Conservation (phyloP, 139 green algal genomes). For the Picocystis salinarum region DNA sequence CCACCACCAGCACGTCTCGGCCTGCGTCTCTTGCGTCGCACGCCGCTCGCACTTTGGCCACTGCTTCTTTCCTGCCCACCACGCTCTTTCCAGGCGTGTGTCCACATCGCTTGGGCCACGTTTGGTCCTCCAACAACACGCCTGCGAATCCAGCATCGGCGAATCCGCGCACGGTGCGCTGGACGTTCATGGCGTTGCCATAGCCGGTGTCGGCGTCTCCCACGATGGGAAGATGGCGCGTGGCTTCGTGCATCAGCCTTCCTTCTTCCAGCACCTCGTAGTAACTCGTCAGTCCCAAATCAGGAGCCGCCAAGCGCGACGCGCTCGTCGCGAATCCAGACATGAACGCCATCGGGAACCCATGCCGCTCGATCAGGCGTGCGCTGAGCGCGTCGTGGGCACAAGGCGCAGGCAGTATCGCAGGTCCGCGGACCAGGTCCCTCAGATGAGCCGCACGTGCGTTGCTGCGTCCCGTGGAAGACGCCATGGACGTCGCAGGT, state of each 20-base stretch:
- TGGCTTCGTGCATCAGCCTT: conserved; percentile 50
- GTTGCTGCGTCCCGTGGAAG: too few species aligned
- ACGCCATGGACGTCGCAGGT: too few species aligned
- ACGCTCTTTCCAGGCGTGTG: conserved; percentile 72
- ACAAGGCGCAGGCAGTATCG: conserved; percentile 16
- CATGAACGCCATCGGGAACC: conserved; percentile 71
- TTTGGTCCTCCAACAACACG: conserved; percentile 89
- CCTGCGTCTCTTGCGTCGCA: conserved; percentile 50
- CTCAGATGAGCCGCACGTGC: too few species aligned
- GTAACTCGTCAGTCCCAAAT: conserved; percentile 59
- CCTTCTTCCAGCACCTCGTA: conserved; percentile 65
- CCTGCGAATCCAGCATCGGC: conserved; percentile 56
- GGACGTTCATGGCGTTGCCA: conserved; percentile 88
- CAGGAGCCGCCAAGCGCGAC: conserved; percentile 43
- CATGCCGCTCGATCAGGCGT: conserved; percentile 43
- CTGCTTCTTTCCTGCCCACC: conserved; percentile 54
- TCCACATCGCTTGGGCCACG: conserved; percentile 78
- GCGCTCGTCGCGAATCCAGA: conserved; percentile 61
- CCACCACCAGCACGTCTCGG: too few species aligned
- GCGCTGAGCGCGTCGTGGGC: conserved; percentile 63
- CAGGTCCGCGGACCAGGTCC: too few species aligned
- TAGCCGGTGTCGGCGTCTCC: conserved; percentile 92
- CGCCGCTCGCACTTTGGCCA: conserved; percentile 29
- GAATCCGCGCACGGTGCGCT: conserved; percentile 75
- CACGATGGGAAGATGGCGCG: conserved; percentile 58